Percentiles rank a stretch among this genome's conserved stretches.
Conservation (phyloP, 2,329 filamentous ascomycete genomes). For the Elsinoe arachidis region DNA sequence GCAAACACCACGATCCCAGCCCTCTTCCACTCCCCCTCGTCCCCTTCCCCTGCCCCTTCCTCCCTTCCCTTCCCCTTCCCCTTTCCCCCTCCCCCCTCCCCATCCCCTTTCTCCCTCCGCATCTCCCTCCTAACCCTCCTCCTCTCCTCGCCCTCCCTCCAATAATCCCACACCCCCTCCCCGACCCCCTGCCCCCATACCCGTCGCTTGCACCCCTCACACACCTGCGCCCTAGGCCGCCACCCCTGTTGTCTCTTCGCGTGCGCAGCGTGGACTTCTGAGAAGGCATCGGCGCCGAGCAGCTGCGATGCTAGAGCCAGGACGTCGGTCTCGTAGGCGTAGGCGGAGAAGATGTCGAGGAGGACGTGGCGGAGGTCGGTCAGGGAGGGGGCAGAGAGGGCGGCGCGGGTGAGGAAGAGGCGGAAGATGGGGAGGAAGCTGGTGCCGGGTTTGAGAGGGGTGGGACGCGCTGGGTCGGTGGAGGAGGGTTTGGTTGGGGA, state of each 20-base stretch:
- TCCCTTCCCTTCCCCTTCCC: conserved; percentile 30
- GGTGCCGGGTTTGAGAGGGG: conserved; percentile 25
- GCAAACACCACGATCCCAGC: conserved; percentile 55
- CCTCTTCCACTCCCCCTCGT: conserved; percentile 35
- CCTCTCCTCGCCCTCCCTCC: conserved; percentile 52
- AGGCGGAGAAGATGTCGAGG: conserved; percentile 84
- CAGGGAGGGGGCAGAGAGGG: conserved; percentile 72
- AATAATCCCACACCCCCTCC: conserved; percentile 67
- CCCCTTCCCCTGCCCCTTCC: conserved; percentile 28
- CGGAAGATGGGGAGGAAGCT: conserved; percentile 84
- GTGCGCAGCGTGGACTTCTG: conserved; percentile 67
- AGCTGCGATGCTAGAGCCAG: conserved; percentile 76
- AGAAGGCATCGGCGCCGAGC: conserved; percentile 80
- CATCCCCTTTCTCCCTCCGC: conserved; percentile 31
- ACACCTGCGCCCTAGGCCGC: conserved; percentile 77
- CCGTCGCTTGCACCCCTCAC: conserved; percentile 73
- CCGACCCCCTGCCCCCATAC: conserved; percentile 86
- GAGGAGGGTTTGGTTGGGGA: conserved; percentile 20
- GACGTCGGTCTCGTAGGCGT: conserved; percentile 89
- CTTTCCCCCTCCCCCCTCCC: conserved; percentile 49
- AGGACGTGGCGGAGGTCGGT: conserved; percentile 80
- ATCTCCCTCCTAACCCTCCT: conserved; percentile 27
- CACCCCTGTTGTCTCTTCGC: conserved; percentile 74
- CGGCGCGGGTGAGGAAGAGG: conserved; percentile 77
- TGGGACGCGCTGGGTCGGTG: conserved; percentile 29